phyloP scores from a whole-genome alignment of 805 yeast genomes.

The Pichia paraexigua region DNA sequence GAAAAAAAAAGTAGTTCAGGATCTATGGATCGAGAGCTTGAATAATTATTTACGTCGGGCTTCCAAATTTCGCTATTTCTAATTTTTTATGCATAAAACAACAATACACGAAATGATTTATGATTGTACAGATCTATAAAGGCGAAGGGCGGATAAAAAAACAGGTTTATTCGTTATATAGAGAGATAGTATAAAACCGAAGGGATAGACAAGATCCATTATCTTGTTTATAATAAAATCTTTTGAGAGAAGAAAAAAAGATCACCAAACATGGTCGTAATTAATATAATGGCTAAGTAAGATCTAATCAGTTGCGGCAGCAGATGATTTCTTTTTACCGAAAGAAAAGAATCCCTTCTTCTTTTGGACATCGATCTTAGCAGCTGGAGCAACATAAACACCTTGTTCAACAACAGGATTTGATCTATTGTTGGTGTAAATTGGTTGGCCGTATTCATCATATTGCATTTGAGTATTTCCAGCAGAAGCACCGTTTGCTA shows the following conservation, averaged over 20 bases:
- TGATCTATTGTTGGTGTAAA: slow-evolving; percentile 22
- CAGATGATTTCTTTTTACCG: slow-evolving; percentile 26
- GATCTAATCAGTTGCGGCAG: not conserved
- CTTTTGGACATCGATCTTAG: slow-evolving; percentile 42
- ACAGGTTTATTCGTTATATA: not conserved
- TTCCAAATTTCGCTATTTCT: not conserved
- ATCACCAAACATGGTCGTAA: not conserved
- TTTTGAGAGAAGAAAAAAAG: not conserved
- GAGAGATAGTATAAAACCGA: not conserved
- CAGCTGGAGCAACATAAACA: slow-evolving; percentile 44
- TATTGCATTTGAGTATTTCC: slow-evolving; percentile 23
- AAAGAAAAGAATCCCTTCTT: slow-evolving; percentile 81
- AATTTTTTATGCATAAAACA: not conserved
- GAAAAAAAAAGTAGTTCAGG: not conserved
- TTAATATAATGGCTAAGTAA: not conserved
- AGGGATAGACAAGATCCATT: not conserved
- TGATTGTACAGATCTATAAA: not conserved
- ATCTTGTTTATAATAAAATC: not conserved
- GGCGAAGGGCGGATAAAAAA: not conserved
- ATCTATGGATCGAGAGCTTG: not conserved
- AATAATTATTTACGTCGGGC: not conserved
- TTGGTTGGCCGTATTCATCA: slow-evolving; percentile 33
- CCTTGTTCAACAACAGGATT: slow-evolving; percentile 20
- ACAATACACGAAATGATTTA: not conserved
- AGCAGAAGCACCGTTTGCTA: slow-evolving; percentile 34